Evolutionary conservation across 2,329 filamentous ascomycete species (phyloP), one percentile per base, ranked within the genome.

Genomic region (Talaromyces sp.): DNA sequence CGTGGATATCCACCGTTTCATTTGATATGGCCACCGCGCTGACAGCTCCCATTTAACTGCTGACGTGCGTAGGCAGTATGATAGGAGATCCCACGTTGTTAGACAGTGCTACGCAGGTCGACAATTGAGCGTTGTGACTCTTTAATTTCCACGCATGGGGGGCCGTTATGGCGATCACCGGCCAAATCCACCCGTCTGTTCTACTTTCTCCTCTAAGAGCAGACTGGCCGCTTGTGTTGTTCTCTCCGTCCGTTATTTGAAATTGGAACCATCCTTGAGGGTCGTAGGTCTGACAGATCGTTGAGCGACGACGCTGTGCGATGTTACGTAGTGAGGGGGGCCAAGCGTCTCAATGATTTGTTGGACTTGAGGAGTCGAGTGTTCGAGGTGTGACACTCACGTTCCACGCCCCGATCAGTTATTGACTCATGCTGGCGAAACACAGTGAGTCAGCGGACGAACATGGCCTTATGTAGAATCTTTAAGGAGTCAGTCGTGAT

Each of bases 131-230:
- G 31, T n/a, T 45, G 41, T 37, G 37, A 52, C 37, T 52, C 33
- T 39, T 41, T 62, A 31, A 54, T 62, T 35, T 62, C 60, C 58
- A 27, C 31, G 33, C 60, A 47, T 35, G 47, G 60, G 60, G 47
- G 47, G 47, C 60, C 22, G 17, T 50, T 43, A 33, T 49, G 60
- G 47, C 60, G 60, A 62, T 62, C 60, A 31, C 45, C 33, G 9
- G 60, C 33, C n/a, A 54, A 22, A 17, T 54, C 27, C 27, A 31
- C 27, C 27, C 49, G 2, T 33, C 8, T n/a, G 17, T 35, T 27
- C 13, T 25, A 7, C 27, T 31, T 31, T 31, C 2, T 37, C 10
- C 27, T 33, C 17, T 52, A 11, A 31, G 22, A 50, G 15, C 11
- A 49, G 22, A 50, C 50, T 54, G 31, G 22, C 50, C 50, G 50